Conservation (phyloP, 1,284 basidiomycete genomes). For the Cutaneotrichosporon sp. region DNA sequence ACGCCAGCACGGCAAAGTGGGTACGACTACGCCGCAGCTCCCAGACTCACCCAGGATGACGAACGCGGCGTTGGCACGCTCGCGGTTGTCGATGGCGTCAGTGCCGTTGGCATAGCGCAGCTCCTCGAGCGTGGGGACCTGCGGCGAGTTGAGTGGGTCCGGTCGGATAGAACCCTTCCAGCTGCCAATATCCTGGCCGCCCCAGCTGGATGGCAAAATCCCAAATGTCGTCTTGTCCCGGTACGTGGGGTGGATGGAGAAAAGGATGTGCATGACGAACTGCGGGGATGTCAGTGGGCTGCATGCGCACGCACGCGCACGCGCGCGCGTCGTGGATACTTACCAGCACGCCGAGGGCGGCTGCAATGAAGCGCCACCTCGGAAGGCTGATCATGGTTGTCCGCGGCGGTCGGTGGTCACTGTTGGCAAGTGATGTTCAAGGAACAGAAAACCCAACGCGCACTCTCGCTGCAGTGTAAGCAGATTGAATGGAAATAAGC, state of each 20-base stretch:
- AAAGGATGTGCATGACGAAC: conserved; percentile 33
- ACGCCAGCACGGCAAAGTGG: too few relatives aligned
- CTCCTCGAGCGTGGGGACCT: conserved; percentile 22
- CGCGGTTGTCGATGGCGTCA: neutral
- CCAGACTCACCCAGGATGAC: conserved; percentile 58
- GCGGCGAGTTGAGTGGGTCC: neutral
- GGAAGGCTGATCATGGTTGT: conserved; percentile 24
- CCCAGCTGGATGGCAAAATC: conserved; percentile 10
- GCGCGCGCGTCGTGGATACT: too few relatives aligned
- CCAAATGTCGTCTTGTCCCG: conserved; percentile 33
- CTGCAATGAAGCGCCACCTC: conserved; percentile 41
- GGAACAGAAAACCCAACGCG: neutral
- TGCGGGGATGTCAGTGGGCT: too few relatives aligned
- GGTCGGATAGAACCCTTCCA: neutral
- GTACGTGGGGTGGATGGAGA: conserved; percentile 43
- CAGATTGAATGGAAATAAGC: neutral
- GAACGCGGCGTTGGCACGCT: conserved; percentile 70
- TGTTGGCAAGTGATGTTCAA: neutral
- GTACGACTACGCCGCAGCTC: too few relatives aligned
- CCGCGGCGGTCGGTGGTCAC: neutral
- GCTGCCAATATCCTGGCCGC: neutral
- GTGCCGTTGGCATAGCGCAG: conserved; percentile 22
- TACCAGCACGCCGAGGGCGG: conserved; percentile 35
- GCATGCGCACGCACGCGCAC: too few relatives aligned
- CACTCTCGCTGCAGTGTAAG: neutral